Evolutionary conservation across 768 basidiomycete species (phyloP).

Genomic region (Boletus sensibilis): DNA sequence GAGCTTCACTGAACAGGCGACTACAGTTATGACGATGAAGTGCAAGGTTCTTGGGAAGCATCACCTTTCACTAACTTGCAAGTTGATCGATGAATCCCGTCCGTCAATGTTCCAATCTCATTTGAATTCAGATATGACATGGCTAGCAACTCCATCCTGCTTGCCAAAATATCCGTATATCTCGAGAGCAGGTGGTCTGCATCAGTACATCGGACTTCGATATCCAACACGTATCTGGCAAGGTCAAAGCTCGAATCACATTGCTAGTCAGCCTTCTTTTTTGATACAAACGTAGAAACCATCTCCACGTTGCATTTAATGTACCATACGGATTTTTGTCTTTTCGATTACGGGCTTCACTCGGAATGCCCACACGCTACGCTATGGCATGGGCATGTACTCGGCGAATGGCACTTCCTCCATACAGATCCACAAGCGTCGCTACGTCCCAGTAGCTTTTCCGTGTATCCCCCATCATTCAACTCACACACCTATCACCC

Average conservation of each 20-base stretch:
- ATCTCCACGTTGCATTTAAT: background rate
- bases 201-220: background rate
- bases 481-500: background rate
- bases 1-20: background rate
- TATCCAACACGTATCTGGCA: background rate
- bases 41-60: background rate
- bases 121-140: background rate
- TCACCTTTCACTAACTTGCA: background rate
- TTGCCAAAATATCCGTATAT: background rate
- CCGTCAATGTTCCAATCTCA: too few species aligned
- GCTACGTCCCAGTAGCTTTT: background rate
- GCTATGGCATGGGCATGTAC: background rate
- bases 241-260: background rate
- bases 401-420: background rate
- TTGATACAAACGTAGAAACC: background rate
- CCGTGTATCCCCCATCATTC: background rate
- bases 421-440: background rate
- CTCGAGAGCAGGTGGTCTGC: too few species aligned
- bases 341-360: background rate
- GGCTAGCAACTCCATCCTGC: background rate
- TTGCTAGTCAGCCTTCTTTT: background rate
- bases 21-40: background rate
- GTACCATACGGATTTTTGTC: background rate
- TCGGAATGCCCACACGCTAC: background rate
- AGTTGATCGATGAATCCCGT: background rate